phyloP scores from a whole-genome alignment of 2,329 filamentous ascomycete species.

The Neobulgaria alba region DNA sequence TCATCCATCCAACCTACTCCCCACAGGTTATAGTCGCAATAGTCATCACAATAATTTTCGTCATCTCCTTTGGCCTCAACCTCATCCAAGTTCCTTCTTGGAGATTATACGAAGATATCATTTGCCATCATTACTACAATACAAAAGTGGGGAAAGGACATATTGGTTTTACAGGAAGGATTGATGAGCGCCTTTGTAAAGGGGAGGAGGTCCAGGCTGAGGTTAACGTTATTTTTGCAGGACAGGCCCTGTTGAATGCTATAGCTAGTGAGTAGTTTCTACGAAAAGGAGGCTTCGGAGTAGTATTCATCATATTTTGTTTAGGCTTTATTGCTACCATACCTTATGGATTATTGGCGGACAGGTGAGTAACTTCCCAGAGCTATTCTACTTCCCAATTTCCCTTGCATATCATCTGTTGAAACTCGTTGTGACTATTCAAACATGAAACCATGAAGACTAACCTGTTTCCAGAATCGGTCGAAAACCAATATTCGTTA shows the following conservation, averaged over 20 bases:
- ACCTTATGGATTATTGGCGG: conserved; percentile 33
- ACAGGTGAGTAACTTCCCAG: conserved; percentile 30
- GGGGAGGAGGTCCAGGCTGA: conserved; percentile 30
- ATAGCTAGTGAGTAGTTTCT: conserved; percentile 22
- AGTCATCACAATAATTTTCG: conserved; percentile 27
- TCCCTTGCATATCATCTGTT: too few species aligned
- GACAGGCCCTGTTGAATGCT: conserved; percentile 25
- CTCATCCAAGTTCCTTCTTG: conserved; percentile 29
- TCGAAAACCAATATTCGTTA: conserved; percentile 29
- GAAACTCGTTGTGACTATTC: too few species aligned
- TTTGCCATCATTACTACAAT: conserved; percentile 33
- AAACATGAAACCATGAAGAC: not conserved
- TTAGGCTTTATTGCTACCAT: conserved; percentile 28
- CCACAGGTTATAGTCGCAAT: conserved; percentile 28
- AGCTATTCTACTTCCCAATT: too few species aligned
- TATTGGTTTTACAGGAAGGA: conserved; percentile 19
- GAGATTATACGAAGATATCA: conserved; percentile 32
- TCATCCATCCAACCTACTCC: conserved; percentile 14
- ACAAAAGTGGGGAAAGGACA: conserved; percentile 14
- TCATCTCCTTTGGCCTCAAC: conserved; percentile 23
- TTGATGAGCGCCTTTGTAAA: conserved; percentile 33
- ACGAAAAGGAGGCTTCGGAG: not conserved
- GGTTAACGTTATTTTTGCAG: conserved; percentile 30
- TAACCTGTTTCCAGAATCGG: conserved; percentile 26
- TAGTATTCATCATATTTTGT: conserved; percentile 1